Evolutionary conservation across 768 basidiomycete species (phyloP).

Genomic region (Lyophyllum shimeji): DNA sequence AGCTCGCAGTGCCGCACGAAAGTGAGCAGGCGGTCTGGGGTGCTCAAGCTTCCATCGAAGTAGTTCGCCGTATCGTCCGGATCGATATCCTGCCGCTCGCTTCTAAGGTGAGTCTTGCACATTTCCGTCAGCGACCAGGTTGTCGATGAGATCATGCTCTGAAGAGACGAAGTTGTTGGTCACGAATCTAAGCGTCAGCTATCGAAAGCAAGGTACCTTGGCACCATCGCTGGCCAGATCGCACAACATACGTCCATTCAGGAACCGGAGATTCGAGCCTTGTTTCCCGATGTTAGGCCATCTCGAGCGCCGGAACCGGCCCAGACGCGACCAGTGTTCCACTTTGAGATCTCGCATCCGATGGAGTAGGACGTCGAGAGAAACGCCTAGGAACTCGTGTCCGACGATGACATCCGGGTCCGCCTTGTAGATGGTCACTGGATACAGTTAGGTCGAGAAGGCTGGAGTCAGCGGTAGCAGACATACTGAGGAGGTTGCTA

Average conservation of each 20-base stretch:
- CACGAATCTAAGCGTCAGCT: neutral
- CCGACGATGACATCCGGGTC: conserved; percentile 96
- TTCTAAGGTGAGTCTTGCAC: conserved; percentile 86
- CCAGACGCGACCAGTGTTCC: conserved; percentile 93
- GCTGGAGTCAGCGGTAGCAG: neutral
- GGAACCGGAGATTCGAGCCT: conserved; percentile 79
- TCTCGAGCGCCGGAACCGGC: conserved; percentile 81
- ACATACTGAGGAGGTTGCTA: conserved; percentile 72
- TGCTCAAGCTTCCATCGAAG: conserved; percentile 79
- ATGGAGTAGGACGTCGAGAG: conserved; percentile 86
- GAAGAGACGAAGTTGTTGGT: neutral
- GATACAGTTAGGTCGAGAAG: neutral
- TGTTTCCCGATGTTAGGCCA: conserved; percentile 83
- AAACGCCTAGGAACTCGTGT: conserved; percentile 90
- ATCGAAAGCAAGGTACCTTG: conserved; percentile 50
- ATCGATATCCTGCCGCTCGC: conserved; percentile 90
- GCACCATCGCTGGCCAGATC: conserved; percentile 95
- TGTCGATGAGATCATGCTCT: conserved; percentile 97
- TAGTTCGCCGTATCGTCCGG: conserved; percentile 92
- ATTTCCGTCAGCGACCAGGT: conserved; percentile 99
- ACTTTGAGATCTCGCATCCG: conserved; percentile 89
- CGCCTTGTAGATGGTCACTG: conserved; percentile 75
- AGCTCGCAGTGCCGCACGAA: conserved; percentile 94
- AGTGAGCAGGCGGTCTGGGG: conserved; percentile 75
- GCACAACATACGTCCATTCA: conserved; percentile 85